Evolutionary conservation across 305 asterid species (phyloP).

Genomic region (Striga hermonthica): DNA sequence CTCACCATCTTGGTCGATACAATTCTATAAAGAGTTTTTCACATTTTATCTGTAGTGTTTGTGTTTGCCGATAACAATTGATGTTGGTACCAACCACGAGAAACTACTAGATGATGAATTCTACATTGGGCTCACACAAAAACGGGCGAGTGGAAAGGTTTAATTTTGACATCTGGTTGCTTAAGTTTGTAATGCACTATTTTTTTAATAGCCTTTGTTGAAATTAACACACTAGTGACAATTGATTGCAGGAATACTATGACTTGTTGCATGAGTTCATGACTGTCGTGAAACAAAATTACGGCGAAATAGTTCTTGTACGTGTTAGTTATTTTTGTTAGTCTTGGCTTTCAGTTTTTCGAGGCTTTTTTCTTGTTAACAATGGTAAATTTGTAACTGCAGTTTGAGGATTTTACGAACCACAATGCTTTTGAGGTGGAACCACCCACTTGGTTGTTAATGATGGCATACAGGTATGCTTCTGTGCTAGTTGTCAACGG

Average conservation of each 20-base stretch:
- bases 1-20: not conserved
- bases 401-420: constrained; percentile 16
- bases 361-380: not conserved
- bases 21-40: not conserved
- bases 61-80: not conserved
- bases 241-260: constrained; percentile 4
- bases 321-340: not conserved
- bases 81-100: not conserved
- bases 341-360: not conserved
- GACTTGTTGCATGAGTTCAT: constrained; percentile 5
- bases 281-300: constrained; percentile 3
- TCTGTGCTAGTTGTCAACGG: not conserved
- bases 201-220: not conserved
- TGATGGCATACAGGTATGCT: constrained; percentile 10
- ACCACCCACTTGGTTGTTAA: constrained; percentile 4
- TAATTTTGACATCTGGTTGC: not conserved
- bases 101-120: not conserved
- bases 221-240: too few relatives aligned
- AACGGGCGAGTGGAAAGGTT: constrained; percentile 1
- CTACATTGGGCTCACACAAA: constrained; percentile 1
- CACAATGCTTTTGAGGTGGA: constrained; percentile 16
- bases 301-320: constrained; percentile 1
- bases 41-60: not conserved
- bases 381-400: not conserved
- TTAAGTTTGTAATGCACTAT: not conserved